phyloP scores from a whole-genome alignment of 2,329 filamentous ascomycete species.

The Biscogniauxia sp. region DNA sequence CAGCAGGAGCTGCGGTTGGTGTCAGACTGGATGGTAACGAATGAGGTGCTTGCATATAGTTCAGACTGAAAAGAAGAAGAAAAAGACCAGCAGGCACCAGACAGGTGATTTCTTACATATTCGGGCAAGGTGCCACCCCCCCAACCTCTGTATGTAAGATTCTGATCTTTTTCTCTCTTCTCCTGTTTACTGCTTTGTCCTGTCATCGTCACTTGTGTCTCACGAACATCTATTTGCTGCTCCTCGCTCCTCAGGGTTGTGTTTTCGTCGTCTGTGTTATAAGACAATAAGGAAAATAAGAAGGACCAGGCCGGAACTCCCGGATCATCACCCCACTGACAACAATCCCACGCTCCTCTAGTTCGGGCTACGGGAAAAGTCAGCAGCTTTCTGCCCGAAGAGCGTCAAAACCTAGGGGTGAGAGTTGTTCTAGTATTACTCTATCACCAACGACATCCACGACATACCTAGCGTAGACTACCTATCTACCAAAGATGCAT shows the following conservation, averaged over 20 bases:
- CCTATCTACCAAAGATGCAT: slow-evolving; percentile 15
- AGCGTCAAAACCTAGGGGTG: not conserved
- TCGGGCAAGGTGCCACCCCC: not conserved
- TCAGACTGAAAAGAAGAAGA: not conserved
- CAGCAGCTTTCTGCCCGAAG: not conserved
- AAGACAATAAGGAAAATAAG: not conserved
- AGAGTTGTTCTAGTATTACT: not conserved
- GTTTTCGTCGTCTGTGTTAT: not conserved
- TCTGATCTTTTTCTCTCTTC: not conserved
- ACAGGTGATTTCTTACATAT: not conserved
- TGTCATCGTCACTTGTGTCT: not conserved
- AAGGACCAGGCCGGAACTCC: not conserved
- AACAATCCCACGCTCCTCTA: not conserved
- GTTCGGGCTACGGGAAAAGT: not conserved
- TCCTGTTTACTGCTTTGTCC: not conserved
- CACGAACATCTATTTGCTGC: not conserved
- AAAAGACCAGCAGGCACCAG: not conserved
- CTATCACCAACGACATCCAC: not conserved
- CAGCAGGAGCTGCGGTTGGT: too few relatives aligned
- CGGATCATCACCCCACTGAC: not conserved
- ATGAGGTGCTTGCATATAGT: not conserved
- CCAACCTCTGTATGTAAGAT: not conserved
- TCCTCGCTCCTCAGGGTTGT: not conserved
- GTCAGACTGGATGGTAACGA: not conserved
- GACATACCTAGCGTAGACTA: not conserved